These are phyloP conservation scores for Tilletia walkeri DNA, from an alignment of 1,284 basidiomycete genomes.

Conservation along the genomic window DNA sequence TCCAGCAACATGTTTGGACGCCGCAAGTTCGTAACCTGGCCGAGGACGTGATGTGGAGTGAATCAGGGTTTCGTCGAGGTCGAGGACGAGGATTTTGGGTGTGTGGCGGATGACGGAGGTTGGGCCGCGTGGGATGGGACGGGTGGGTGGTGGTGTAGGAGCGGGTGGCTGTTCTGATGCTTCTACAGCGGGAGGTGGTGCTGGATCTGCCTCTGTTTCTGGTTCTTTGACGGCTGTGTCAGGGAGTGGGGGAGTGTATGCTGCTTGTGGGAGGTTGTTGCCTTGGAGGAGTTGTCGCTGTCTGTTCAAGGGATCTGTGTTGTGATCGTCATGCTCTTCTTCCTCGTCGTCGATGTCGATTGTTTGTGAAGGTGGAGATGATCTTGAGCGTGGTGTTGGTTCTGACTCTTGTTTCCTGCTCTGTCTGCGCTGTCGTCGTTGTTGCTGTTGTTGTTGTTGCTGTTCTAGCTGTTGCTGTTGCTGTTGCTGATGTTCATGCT, in stretches of 20 bases:
- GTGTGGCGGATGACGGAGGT: slow-evolving; percentile 48
- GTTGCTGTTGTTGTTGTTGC: slow-evolving; percentile 6
- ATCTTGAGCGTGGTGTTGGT: background rate
- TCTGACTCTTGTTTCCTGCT: background rate
- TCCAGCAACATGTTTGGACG: background rate
- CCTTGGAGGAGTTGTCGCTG: no score
- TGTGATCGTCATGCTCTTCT: background rate
- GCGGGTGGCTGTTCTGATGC: background rate
- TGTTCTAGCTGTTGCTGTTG: background rate
- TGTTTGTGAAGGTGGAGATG: background rate
- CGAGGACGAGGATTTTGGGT: slow-evolving; percentile 63
- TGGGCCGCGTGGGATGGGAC: slow-evolving; percentile 14
- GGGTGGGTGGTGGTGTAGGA: background rate
- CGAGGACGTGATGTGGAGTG: slow-evolving; percentile 84
- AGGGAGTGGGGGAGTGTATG: background rate
- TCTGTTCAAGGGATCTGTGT: background rate
- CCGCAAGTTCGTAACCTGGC: slow-evolving; percentile 14
- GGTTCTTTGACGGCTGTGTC: background rate
- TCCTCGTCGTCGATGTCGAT: background rate
- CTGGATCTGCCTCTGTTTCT: background rate
- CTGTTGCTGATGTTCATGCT: background rate
- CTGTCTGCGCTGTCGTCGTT: background rate
- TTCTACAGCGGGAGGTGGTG: background rate
- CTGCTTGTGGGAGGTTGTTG: background rate
- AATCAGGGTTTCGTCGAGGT: slow-evolving; percentile 95